phyloP scores from a whole-genome alignment of 225 moss, liverwort and hornwort genomes.

The Marchantia paleacea region DNA sequence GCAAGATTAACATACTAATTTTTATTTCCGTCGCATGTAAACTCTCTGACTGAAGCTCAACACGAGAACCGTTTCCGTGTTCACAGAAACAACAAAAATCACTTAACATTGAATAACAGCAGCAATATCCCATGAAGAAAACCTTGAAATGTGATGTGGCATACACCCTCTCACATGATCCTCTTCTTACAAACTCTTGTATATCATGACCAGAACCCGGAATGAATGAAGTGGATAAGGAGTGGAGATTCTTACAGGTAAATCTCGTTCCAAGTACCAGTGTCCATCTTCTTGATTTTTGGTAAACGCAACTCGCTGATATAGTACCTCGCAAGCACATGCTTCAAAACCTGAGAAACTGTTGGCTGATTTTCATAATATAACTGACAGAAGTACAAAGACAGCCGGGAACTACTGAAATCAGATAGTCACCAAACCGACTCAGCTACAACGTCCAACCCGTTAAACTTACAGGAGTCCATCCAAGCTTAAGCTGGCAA shows the following conservation, averaged over 20 bases:
- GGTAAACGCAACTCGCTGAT: conserved; percentile 66
- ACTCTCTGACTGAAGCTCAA: too few species aligned
- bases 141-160: background rate
- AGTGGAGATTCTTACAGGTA: conserved; percentile 47
- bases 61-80: too few species aligned
- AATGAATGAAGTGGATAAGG: background rate
- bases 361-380: background rate
- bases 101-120: background rate
- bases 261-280: conserved; percentile 73
- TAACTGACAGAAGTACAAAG: background rate
- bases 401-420: too few species aligned
- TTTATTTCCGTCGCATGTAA: too few species aligned
- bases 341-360: background rate
- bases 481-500: background rate
- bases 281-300: conserved; percentile 52
- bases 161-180: background rate
- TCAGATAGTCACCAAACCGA: too few species aligned
- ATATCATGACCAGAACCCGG: background rate
- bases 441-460: background rate
- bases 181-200: background rate
- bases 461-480: background rate
- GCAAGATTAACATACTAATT: too few species aligned
- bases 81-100: background rate
- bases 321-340: conserved; percentile 3
- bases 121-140: background rate